phyloP scores from a whole-genome alignment of 148 eudicot species.

The Oxyria digyna region DNA sequence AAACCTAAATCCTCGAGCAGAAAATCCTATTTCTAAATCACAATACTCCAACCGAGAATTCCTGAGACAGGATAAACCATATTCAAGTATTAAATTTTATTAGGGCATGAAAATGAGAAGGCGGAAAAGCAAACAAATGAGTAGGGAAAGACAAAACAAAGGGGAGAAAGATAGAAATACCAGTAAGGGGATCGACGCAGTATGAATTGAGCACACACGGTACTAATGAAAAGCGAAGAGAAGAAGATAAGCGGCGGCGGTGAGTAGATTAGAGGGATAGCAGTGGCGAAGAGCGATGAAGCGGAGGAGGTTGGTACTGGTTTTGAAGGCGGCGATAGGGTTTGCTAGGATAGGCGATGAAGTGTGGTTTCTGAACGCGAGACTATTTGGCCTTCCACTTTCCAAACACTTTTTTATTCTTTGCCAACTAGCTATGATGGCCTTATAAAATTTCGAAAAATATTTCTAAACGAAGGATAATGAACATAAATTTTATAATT shows the following conservation, averaged over 20 bases:
- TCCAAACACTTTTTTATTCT: background rate
- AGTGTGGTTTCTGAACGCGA: background rate
- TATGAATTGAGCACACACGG: background rate
- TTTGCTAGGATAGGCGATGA: background rate
- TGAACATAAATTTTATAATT: too few species aligned
- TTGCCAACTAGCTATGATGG: too few species aligned
- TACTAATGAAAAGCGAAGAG: background rate
- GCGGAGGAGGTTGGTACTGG: background rate
- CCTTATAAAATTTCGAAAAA: too few species aligned
- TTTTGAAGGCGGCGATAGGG: conserved; percentile 4
- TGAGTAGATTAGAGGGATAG: background rate
- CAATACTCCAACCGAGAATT: background rate
- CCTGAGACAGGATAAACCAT: background rate
- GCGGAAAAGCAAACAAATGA: background rate
- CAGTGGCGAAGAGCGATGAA: background rate
- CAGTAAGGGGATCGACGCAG: background rate
- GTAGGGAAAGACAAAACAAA: background rate
- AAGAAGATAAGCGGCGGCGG: background rate
- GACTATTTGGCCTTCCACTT: background rate
- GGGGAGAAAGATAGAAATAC: background rate
- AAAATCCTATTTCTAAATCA: background rate
- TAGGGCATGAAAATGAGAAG: background rate
- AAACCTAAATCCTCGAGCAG: background rate
- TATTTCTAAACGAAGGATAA: too few species aligned
- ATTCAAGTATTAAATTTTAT: background rate